A percentile compares a stretch with the other conserved stretches of the same genome.
Evolutionary conservation across 495 filamentous ascomycete genomes (phyloP).

Genomic region (Neurospora hispaniola): DNA sequence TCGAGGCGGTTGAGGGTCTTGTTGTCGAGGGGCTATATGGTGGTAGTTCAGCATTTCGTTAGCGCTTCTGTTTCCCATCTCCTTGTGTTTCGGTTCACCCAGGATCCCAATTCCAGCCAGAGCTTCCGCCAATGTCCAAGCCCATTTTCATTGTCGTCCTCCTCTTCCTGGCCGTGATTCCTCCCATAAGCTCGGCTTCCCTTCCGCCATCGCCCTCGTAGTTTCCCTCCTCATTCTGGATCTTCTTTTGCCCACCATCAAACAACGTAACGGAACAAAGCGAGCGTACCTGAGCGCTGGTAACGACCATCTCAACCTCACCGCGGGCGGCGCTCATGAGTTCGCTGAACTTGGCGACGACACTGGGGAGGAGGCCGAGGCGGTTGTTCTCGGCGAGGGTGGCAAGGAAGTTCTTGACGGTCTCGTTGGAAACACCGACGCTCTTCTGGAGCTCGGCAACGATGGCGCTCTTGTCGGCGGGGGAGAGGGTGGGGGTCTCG

Average conservation of each 20-base stretch:
- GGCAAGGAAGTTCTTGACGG: constrained; percentile 84
- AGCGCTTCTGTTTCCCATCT: not conserved
- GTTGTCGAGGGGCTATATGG: constrained; percentile 66
- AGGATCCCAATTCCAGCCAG: not conserved
- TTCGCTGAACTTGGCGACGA: constrained; percentile 76
- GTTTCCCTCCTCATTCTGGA: not conserved
- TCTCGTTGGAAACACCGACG: constrained; percentile 57
- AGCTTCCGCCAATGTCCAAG: not conserved
- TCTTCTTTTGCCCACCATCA: not conserved
- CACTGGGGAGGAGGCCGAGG: constrained; percentile 65
- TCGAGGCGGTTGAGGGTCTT: constrained; percentile 79
- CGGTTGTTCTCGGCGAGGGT: constrained; percentile 95
- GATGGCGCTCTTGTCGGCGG: constrained; percentile 71
- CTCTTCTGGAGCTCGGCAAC: constrained; percentile 74
- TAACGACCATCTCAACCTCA: constrained; percentile 86
- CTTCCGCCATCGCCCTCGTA: not conserved
- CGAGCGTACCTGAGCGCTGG: constrained; percentile 68
- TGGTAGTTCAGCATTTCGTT: not conserved
- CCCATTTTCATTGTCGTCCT: not conserved
- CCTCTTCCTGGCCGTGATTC: not conserved
- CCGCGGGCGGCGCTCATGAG: constrained; percentile 84
- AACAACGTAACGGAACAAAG: not conserved
- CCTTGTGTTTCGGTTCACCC: not conserved
- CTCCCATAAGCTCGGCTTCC: not conserved
- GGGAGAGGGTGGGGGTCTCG: constrained; percentile 64